Conservation (phyloP, 495 filamentous ascomycete genomes). For the Hypoxylon crocopeplum region DNA sequence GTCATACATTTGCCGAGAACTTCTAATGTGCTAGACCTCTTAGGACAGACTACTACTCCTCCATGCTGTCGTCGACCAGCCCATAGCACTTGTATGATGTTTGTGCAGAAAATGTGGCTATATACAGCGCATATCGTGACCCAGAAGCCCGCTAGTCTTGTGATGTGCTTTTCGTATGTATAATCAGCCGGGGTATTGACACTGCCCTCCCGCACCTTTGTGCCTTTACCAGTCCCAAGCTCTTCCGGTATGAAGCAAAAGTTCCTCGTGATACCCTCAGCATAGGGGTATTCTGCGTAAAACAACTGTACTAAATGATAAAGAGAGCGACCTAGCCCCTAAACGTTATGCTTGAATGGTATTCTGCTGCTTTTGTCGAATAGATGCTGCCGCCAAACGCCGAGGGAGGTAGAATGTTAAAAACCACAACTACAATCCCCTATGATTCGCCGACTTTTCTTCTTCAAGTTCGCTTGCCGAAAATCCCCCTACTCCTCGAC, state of each 20-base stretch:
- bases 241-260: no score
- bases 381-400: conserved; percentile 27
- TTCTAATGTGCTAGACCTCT: no score
- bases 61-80: not conserved
- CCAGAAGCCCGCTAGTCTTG: conserved; percentile 5
- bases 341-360: conserved; percentile 16
- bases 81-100: not conserved
- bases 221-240: no score
- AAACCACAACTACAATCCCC: not conserved
- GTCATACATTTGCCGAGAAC: no score
- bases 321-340: conserved; percentile 20
- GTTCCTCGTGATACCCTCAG: conserved; percentile 7
- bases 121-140: conserved; percentile 26
- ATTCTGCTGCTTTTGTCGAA: conserved; percentile 24
- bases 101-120: conserved; percentile 10
- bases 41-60: no score
- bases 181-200: conserved; percentile 8
- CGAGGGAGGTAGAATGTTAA: conserved; percentile 12
- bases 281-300: conserved; percentile 24
- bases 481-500: conserved; percentile 54
- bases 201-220: conserved; percentile 14
- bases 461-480: conserved; percentile 42
- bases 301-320: conserved; percentile 14
- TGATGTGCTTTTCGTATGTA: conserved; percentile 16
- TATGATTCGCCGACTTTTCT: not conserved